Base-by-base conservation (phyloP, 306 rosid genomes). In the Fragaria iinumae region DNA sequence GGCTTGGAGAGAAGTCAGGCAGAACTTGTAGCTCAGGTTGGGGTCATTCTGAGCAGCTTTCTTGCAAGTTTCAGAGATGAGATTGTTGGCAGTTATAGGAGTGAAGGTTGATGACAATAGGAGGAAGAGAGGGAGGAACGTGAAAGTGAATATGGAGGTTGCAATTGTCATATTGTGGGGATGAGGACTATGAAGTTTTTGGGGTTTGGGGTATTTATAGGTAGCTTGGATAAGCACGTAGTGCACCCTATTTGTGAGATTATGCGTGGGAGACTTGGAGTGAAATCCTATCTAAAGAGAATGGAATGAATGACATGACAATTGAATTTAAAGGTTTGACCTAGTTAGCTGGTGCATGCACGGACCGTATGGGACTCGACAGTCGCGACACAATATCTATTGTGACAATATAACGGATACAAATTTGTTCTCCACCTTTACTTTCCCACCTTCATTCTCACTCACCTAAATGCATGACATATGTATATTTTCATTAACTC, bases 11-110 rank as follows among this genome's bases (percentile, higher is more conserved):
- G 98, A 86, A 13, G 72, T 21, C 13, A 63, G 36, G 69, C 98
- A 93, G 85, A 89, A 93, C 41, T 78, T 84, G 94, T 79, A 88
- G 83, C 68, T 84, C 34, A 91, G 67, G 81, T 89, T 89, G 11
- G 95, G 93, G 70, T 89, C 91, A 12, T 23, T 75, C 50, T 83
- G 72, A n/a, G 89, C 83, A 75, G 84, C 78, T 47, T 70, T 80
- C 72, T 80, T 75, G 89, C 98, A 93, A 2, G 89, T 84, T 72
- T 84, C 78, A 7, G 47, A 79, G 84, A 91, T 83, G 86, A 89
- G 85, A 60, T 65, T 72, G 47, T 73, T 67, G 56, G 78, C 69
- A 17, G 75, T 39, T 27, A 14, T 21, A 62, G 81, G 67, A 14
- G 39, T 65, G 72, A 76, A 44, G 59, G 52, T 39, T 41, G 65